Base-by-base conservation (phyloP, 495 filamentous ascomycete species). In the Tetracladium setigerum region DNA sequence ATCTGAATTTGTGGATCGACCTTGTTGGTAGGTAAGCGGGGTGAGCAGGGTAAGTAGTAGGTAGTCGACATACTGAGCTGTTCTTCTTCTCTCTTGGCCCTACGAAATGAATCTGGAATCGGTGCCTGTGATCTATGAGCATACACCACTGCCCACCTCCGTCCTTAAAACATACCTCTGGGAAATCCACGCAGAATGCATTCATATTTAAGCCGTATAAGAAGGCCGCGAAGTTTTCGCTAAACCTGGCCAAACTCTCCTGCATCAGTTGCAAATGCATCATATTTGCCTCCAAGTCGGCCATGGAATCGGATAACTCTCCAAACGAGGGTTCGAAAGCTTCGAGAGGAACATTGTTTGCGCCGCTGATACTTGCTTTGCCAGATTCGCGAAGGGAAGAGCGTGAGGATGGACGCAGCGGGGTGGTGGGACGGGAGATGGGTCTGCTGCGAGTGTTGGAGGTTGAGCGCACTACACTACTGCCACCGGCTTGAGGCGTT, bases 131-230 rank as follows among this genome's bases (percentile, higher is more conserved):
- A 14, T 11, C 15, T 40, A 35, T 56, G 43, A 65, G 44, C 45
- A 50, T 9, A 12, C 32, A 4, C 5, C 10, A 16, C 9, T 16
- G 15, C 17, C 31, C 15, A 18, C n/a, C 9, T 32, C 7, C 37
- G 1, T 18, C 0, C 35, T n/a, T 16, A 24, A 1, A 12, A 54
- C 47, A 32, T 15, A 90, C 89, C 79, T 98, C 94, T 0, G 89
- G 87, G 62, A 97, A 97, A 67, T 97, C 92, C 32, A 97, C 90
- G 63, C 92, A 98, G 60, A 96, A 98, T 4, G 94, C 92, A 65
- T 96, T 97, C 87, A 98, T 94, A 56, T 97, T 96, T 63, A 98
- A 61, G 3, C 92, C 92, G 52, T 97, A 97, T 44, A 98, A 60
- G 55, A 98, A 97, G 59, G 81, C 86, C 0, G 90, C 91, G 62